Evolutionary conservation across 179 eudicot species (phyloP).

Genomic region (Nepenthes alata): DNA sequence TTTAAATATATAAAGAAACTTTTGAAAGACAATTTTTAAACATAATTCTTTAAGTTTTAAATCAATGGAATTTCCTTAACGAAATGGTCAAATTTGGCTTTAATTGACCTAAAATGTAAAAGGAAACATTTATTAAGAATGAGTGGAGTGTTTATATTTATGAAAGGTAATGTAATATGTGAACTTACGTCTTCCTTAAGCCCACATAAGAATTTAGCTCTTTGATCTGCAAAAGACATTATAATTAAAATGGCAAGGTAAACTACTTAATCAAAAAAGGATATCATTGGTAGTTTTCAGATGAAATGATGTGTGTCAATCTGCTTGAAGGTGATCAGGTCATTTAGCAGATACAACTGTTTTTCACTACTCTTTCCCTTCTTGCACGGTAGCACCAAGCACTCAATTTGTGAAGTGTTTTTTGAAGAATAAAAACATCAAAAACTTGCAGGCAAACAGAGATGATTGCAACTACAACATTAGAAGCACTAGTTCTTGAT

Average conservation of each 20-base stretch:
- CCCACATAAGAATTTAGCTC: conserved; percentile 78
- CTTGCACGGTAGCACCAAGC: no score
- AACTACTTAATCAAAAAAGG: not conserved
- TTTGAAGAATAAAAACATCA: no score
- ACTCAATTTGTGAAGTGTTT: no score
- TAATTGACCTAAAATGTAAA: no score
- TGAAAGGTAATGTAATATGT: conserved; percentile 3
- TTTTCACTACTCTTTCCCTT: not conserved
- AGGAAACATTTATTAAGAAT: no score
- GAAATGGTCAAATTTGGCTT: no score
- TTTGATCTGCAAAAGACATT: conserved; percentile 48
- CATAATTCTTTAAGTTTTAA: no score
- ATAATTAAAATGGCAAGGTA: not conserved
- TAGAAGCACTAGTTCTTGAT: not conserved
- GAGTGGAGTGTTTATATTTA: no score
- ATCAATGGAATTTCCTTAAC: no score
- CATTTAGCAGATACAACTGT: not conserved
- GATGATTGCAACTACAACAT: not conserved
- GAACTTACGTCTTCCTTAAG: conserved; percentile 80
- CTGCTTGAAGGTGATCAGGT: not conserved
- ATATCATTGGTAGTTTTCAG: not conserved
- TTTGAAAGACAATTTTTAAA: no score
- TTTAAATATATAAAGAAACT: no score
- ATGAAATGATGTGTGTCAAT: not conserved
- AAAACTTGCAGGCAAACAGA: no score